Base-by-base conservation (phyloP, 1,139 yeast genomes). In the Geotrichum reessii region DNA sequence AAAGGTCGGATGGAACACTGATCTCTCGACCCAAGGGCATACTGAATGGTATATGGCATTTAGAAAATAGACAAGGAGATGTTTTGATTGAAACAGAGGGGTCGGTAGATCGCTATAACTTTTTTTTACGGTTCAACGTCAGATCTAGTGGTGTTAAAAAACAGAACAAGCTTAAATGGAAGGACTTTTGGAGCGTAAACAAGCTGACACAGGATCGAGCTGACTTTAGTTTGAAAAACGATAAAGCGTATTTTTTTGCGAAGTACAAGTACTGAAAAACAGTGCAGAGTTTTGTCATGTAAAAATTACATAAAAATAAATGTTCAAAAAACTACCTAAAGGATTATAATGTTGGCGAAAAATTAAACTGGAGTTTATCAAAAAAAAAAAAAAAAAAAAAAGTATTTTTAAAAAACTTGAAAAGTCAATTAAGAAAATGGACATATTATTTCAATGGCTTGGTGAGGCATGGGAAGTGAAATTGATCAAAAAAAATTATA, bases 131-230 rank as follows among this genome's bases (percentile, higher is more conserved):
- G 62, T 77, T 87, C 57, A 77, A 78, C 57, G 79, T 90, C 47
- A 77, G 76, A 56, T 76, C 80, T 44, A 75, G 84, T 52, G 91
- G 91, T 0, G 77, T 76, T 52, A 74, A 77, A 61, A 79, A 78
- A 63, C 90, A 84, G 65, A 84, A 84, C 64, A 84, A 86, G 68
- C 73, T 90, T 60, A 76, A 78, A 51, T 90, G 96, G 97, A 68
- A 78, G 6, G 74, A 73, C 44, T 85, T 85, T 64, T 81, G 80
- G 64, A 84, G 83, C 7, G 72, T 81, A 27, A 79, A 87, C 63
- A 79, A 79, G 66, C 57, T 64, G 44, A 78, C 81, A 24, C 85
- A 84, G 1, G 85, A 81, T 53, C 71, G 75, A 14, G 78, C 81
- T 21, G 76, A 76, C 17, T 84, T 88, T 64, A 77, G 83, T 5